Conservation (phyloP, 306 rosid genomes). For the Rubus parviflorus region DNA sequence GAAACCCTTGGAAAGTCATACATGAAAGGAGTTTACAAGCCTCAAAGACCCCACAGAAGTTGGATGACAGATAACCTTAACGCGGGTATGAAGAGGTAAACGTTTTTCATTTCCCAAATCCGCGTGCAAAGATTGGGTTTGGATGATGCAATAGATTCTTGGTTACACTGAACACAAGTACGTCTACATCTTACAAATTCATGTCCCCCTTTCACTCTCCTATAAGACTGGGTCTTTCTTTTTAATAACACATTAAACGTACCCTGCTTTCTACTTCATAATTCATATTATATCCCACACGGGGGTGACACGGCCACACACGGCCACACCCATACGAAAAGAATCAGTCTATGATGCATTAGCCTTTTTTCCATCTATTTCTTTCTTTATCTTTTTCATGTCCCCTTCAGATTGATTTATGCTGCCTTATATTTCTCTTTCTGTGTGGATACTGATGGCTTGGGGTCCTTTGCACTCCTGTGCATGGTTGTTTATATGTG, state of each 20-base stretch:
- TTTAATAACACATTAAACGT: not conserved
- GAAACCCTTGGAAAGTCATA: no score
- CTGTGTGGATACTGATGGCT: not conserved
- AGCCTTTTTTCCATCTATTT: not conserved
- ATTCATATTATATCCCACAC: no score
- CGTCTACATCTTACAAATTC: no score
- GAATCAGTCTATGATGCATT: not conserved
- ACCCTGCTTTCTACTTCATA: not conserved
- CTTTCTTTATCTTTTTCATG: not conserved
- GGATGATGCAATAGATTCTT: not conserved
- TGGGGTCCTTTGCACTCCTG: not conserved
- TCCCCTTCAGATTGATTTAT: not conserved
- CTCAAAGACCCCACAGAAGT: no score
- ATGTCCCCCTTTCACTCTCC: not conserved
- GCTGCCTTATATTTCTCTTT: not conserved
- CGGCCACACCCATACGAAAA: not conserved
- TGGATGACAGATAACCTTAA: not conserved
- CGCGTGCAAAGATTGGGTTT: conserved; percentile 10
- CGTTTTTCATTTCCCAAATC: not conserved
- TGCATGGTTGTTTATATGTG: not conserved
- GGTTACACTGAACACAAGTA: no score
- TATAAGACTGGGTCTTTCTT: not conserved
- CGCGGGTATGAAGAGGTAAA: conserved; percentile 18
- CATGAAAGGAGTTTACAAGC: no score
- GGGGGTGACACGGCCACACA: no score